These are phyloP conservation scores for Lactifluus volemus DNA, from an alignment of 768 basidiomycete genomes.

Conservation along the genomic window DNA sequence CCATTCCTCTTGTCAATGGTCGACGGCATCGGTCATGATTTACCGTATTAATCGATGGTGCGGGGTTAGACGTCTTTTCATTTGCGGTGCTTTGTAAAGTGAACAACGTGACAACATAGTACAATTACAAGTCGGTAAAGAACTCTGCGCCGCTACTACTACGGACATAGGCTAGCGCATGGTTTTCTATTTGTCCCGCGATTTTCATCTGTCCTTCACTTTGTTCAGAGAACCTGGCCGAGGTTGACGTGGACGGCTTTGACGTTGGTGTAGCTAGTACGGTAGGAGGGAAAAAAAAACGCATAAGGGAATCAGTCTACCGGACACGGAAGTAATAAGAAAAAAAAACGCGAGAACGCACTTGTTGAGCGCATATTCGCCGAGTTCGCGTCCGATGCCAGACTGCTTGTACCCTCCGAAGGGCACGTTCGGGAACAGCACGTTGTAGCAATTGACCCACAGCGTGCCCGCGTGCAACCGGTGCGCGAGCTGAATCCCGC, in stretches of 20 bases:
- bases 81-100: too few species aligned
- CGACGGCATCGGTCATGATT: too few species aligned
- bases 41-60: too few species aligned
- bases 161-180: too few species aligned
- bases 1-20: too few species aligned
- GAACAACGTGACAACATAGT: too few species aligned
- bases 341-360: slow-evolving; percentile 18
- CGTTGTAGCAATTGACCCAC: slow-evolving; percentile 46
- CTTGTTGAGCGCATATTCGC: slow-evolving; percentile 52
- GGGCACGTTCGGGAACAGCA: slow-evolving; percentile 26
- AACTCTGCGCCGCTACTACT: too few species aligned
- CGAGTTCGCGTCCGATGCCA: slow-evolving; percentile 61
- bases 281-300: background rate
- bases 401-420: slow-evolving; percentile 72
- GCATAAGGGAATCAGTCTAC: background rate
- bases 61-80: too few species aligned
- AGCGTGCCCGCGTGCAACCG: slow-evolving; percentile 73
- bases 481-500: slow-evolving; percentile 65
- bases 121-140: too few species aligned
- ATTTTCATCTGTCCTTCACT: too few species aligned
- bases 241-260: slow-evolving; percentile 19
- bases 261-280: slow-evolving; percentile 17
- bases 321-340: background rate
- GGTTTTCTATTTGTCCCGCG: too few species aligned
- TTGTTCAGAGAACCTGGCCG: background rate